A percentile compares a stretch with the other conserved stretches of the same genome.
Evolutionary conservation across 2,329 filamentous ascomycete species (phyloP).

Genomic region (Colletotrichum godetiae): DNA sequence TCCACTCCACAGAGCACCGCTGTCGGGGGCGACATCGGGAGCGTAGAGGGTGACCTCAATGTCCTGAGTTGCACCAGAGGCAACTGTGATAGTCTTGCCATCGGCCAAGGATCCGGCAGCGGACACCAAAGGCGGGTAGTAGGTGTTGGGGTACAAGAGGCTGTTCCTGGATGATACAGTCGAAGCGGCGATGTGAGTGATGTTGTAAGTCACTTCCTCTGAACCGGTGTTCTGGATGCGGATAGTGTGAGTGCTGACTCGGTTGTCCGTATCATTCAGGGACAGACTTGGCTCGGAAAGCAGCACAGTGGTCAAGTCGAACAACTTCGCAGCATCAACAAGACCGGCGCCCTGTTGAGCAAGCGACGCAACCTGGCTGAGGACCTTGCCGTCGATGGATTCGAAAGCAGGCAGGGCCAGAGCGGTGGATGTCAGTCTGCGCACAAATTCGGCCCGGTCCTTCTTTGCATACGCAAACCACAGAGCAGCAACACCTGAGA

Average conservation of each 20-base stretch:
- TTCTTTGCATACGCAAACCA: constrained; percentile 37
- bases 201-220: constrained; percentile 28
- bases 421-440: constrained; percentile 30
- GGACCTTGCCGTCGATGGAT: not conserved
- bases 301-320: constrained; percentile 29
- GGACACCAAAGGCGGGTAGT: constrained; percentile 31
- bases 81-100: constrained; percentile 5
- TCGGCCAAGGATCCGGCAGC: constrained; percentile 17
- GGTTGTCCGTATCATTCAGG: constrained; percentile 38
- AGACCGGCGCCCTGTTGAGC: constrained; percentile 39
- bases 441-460: constrained; percentile 30
- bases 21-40: constrained; percentile 21
- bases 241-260: constrained; percentile 33
- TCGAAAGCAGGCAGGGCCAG: constrained; percentile 31
- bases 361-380: constrained; percentile 17
- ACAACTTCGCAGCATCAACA: constrained; percentile 33
- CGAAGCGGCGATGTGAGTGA: constrained; percentile 31
- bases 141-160: constrained; percentile 28
- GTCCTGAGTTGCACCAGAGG: constrained; percentile 9
- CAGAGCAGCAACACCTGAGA: constrained; percentile 39
- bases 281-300: constrained; percentile 33
- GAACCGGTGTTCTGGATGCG: constrained; percentile 30
- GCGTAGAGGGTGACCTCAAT: constrained; percentile 26
- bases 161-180: constrained; percentile 27
- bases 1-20: constrained; percentile 39